Percentiles rank a stretch among this genome's conserved stretches.
phyloP scores from a whole-genome alignment of 2,329 filamentous ascomycete species.

The Cladophialophora carrionii region DNA sequence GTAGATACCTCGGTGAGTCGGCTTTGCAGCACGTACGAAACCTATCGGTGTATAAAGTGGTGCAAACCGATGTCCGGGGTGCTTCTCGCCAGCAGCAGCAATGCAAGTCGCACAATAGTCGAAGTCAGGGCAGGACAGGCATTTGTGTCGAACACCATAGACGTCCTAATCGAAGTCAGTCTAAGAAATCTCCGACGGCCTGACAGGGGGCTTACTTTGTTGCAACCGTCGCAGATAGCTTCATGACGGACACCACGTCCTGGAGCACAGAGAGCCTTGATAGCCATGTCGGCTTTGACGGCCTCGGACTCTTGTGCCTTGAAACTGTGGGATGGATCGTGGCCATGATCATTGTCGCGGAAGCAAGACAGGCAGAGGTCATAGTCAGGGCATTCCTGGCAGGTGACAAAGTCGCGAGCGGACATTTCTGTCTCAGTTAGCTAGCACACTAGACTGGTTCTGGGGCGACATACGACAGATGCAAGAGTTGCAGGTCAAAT shows the following conservation, averaged over 20 bases:
- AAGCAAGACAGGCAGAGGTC: constrained; percentile 90
- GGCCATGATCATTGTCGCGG: constrained; percentile 74
- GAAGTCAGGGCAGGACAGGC: constrained; percentile 94
- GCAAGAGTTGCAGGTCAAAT: constrained; percentile 66
- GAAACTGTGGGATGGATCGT: constrained; percentile 87
- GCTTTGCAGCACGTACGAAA: constrained; percentile 31
- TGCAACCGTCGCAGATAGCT: constrained; percentile 92
- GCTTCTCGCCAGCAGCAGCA: constrained; percentile 66
- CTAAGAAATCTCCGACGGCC: neutral
- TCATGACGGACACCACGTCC: constrained; percentile 82
- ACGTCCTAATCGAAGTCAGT: constrained; percentile 63
- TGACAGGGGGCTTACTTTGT: constrained; percentile 57
- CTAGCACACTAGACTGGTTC: constrained; percentile 9
- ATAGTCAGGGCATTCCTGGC: constrained; percentile 81
- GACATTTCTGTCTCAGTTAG: constrained; percentile 61
- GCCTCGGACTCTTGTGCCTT: constrained; percentile 65
- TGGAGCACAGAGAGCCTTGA: constrained; percentile 70
- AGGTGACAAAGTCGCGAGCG: constrained; percentile 82
- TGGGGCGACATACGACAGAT: constrained; percentile 57
- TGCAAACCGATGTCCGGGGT: constrained; percentile 85
- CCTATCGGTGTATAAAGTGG: constrained; percentile 74
- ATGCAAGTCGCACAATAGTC: constrained; percentile 86
- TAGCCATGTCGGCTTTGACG: constrained; percentile 62
- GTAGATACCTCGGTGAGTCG: constrained; percentile 80
- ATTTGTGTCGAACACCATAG: constrained; percentile 90